These are phyloP conservation scores for Ophiostoma tasmaniense DNA, from an alignment of 2,329 filamentous ascomycete genomes.

Conservation along the genomic window DNA sequence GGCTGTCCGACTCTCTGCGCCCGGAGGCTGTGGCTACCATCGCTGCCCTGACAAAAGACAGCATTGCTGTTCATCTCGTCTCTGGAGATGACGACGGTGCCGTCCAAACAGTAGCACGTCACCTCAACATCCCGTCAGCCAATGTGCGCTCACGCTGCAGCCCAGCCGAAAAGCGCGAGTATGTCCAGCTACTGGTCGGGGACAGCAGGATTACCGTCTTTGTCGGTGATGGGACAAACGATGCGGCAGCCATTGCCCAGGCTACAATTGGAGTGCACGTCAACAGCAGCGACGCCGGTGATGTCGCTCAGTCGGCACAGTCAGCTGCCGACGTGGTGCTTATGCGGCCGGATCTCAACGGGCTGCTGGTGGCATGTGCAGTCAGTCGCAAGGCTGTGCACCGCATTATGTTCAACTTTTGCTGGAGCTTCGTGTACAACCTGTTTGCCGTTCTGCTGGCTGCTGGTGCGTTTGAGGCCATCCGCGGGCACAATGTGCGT, in stretches of 20 bases:
- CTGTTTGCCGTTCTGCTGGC: constrained; percentile 58
- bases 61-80: neutral
- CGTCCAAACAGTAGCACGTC: constrained; percentile 36
- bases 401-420: constrained; percentile 60
- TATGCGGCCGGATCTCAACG: constrained; percentile 34
- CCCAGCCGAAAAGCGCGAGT: constrained; percentile 39
- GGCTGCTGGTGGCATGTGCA: constrained; percentile 51
- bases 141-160: constrained; percentile 36
- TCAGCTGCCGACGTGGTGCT: neutral
- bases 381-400: constrained; percentile 37
- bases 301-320: neutral
- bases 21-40: neutral
- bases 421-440: constrained; percentile 65
- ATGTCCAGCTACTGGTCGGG: constrained; percentile 23
- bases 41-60: neutral
- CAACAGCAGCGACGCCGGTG: constrained; percentile 45
- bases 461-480: constrained; percentile 47
- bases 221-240: constrained; percentile 71
- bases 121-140: constrained; percentile 32
- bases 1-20: neutral
- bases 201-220: constrained; percentile 40
- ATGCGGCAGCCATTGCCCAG: constrained; percentile 62
- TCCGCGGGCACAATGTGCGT: constrained; percentile 25
- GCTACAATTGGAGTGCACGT: constrained; percentile 66
- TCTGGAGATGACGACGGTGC: neutral